Base-by-base conservation (phyloP, 2,329 filamentous ascomycete species). In the Daldinia sp. region DNA sequence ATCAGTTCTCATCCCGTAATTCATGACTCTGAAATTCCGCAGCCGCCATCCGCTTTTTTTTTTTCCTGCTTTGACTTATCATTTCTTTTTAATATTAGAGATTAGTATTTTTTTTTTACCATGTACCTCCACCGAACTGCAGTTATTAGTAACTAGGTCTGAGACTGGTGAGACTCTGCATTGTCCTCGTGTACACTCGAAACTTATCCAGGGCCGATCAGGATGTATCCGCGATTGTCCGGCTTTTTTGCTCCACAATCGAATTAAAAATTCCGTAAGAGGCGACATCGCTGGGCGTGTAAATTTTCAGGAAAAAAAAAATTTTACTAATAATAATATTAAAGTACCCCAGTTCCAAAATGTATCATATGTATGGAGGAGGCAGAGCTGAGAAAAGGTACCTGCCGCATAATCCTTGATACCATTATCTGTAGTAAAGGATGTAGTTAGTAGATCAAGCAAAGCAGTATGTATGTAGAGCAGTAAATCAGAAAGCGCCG, bases 131-230 rank as follows among this genome's bases (percentile, higher is more conserved):
- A 50, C 53, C 15, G 45, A 58, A 51, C 39, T 32, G 34, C 37
- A 48, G 32, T 61, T 43, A 37, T 32, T 55, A 41, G 30, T 15
- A 47, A 55, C 3, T 58, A 43, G 25, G 41, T 59, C 61, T 59
- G 50, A 61, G 61, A 66, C 61, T 58, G 52, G 41, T 58, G 52
- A 63, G 61, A 67, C 54, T 61, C 50, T 61, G 64, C 64, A 67
- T 67, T 64, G 58, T 56, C 48, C 51, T 59, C 54, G 49, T 64
- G 61, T 64, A 27, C 57, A 61, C 50, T 66, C 64, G 60, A 67
- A 67, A 67, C 61, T 19, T 47, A 59, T 64, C 49, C 54, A 47
- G 48, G 59, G 59, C 59, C 63, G 63, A 66, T 68, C 60, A 63
- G 37, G 58, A 60, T 61, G 45, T 39, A 57, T 49, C 61, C 57